Evolutionary conservation across 306 rosid genomes (phyloP).

Genomic region (Alnus rubra): DNA sequence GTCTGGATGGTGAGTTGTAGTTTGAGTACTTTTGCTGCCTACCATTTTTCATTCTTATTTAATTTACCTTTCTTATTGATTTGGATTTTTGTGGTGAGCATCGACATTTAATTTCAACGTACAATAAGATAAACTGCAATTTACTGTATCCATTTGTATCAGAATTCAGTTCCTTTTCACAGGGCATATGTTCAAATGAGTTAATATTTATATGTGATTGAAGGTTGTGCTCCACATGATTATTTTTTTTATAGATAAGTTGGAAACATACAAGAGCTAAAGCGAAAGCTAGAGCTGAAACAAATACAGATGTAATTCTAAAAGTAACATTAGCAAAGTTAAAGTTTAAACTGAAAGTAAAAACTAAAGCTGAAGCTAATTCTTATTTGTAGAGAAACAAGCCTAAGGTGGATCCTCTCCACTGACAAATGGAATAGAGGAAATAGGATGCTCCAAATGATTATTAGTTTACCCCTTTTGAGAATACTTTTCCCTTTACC

Average conservation of each 20-base stretch:
- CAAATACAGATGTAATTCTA: too few relatives aligned
- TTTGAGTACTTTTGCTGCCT: not conserved
- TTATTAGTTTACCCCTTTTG: not conserved
- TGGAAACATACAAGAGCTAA: too few relatives aligned
- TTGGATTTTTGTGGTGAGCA: not conserved
- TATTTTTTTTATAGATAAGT: not conserved
- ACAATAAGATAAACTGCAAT: not conserved
- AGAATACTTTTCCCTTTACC: not conserved
- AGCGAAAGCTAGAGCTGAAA: too few relatives aligned
- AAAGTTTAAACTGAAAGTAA: too few relatives aligned
- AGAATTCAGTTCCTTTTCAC: not conserved
- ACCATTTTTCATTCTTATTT: not conserved
- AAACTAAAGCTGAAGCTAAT: too few relatives aligned
- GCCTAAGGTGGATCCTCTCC: too few relatives aligned
- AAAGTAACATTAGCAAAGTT: too few relatives aligned
- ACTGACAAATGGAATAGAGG: too few relatives aligned
- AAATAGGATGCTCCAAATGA: not conserved
- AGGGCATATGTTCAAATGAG: not conserved
- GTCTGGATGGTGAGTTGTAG: conserved; percentile 83
- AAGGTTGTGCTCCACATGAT: not conserved
- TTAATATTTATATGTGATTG: not conserved
- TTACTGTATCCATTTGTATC: not conserved
- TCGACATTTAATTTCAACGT: too few relatives aligned
- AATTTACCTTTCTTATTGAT: not conserved
- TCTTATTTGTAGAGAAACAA: too few relatives aligned